These are phyloP conservation scores for Scalesia atractyloides DNA, from an alignment of 129 eudicot genomes.

Conservation along the genomic window DNA sequence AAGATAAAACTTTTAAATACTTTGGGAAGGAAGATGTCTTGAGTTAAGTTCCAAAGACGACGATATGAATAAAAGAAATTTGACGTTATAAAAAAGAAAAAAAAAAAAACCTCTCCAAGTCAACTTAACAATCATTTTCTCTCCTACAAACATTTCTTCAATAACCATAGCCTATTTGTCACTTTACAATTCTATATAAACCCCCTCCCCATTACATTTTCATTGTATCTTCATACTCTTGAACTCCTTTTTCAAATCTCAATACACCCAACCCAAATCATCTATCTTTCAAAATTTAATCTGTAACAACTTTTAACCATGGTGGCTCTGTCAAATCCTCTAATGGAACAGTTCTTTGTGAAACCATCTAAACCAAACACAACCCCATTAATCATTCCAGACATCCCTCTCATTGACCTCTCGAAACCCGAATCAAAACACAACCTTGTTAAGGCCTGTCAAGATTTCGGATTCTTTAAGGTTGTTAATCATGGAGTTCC, in stretches of 20 bases:
- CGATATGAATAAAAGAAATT: too few species aligned
- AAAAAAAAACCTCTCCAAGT: too few species aligned
- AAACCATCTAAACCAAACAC: not conserved
- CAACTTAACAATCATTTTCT: not conserved
- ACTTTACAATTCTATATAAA: not conserved
- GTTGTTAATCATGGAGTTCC: conserved; percentile 8
- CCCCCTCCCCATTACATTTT: not conserved
- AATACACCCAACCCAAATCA: not conserved
- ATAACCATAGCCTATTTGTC: not conserved
- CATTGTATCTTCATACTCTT: not conserved
- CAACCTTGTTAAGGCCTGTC: not conserved
- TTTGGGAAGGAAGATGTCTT: too few species aligned
- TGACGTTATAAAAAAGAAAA: too few species aligned
- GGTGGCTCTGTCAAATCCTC: conserved; percentile 7
- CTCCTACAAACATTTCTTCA: not conserved
- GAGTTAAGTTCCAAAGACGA: too few species aligned
- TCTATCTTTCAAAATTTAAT: too few species aligned
- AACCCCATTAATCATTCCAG: not conserved
- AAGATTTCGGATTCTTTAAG: conserved; percentile 13
- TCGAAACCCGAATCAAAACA: conserved; percentile 11
- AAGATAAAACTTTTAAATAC: too few species aligned
- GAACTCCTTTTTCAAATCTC: not conserved
- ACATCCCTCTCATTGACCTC: conserved; percentile 14
- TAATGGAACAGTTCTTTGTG: not conserved
- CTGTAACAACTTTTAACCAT: not conserved